Base-by-base conservation (phyloP, 2,329 filamentous ascomycete species). In the Neurospora crassa region DNA sequence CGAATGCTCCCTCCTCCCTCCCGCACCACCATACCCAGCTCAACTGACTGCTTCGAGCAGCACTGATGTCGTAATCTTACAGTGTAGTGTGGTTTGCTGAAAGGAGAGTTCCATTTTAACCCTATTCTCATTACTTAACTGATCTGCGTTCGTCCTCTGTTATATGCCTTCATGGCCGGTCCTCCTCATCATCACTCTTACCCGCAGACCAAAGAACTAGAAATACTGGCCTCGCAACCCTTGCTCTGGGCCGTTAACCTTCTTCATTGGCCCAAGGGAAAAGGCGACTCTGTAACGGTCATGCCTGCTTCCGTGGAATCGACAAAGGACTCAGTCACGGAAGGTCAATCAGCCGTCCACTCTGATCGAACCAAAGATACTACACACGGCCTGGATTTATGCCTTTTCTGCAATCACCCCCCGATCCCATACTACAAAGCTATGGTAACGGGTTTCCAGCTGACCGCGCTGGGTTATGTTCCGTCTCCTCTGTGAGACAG, bases 221-320 rank as follows among this genome's bases (percentile, higher is more conserved):
- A 70, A 73, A 71, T 59, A 69, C 71, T 73, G 74, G 72, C 71
- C 70, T 72, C 72, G 59, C 71, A 72, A 71, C 71, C 71, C 68
- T 70, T 70, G 69, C 68, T 70, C 68, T 68, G 53, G 40, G 67
- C 40, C 43, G 69, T 72, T 69, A 53, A 59, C 59, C 63, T 68
- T 70, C 68, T 67, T 71, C 68, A 76, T 84, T 84, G 83, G 83
- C 73, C 75, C 74, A 73, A 75, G 73, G 71, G 73, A 71, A 76
- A 78, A 77, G 75, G 77, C 79, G 79, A 75, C 78, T 82, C 79
- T 78, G 82, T 82, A 83, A 84, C 83, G 81, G 83, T 82, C 83
- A 85, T 85, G 84, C 83, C 81, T 82, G 83, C 81, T 82, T 82
- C 82, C 83, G 83, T 81, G 79, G 80, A 81, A 79, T 82, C 79